phyloP scores from a whole-genome alignment of 192 early-diverging fungal genomes.

The Linnemannia hyalina region DNA sequence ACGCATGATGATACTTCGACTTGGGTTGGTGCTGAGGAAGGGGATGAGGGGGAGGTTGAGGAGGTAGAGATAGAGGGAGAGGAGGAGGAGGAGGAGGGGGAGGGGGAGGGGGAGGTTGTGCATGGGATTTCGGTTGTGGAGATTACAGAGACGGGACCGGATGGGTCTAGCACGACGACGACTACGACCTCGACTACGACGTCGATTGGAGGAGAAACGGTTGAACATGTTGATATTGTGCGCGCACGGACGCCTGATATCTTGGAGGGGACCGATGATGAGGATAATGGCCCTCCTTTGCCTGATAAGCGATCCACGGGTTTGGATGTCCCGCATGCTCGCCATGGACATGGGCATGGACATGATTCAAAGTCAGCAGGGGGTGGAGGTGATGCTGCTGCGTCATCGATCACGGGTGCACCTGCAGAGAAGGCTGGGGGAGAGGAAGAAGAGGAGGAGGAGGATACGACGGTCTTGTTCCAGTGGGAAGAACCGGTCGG shows the following conservation, averaged over 20 bases:
- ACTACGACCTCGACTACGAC: constrained; percentile 10
- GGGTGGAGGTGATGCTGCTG: neutral
- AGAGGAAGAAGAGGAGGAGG: constrained; percentile 16
- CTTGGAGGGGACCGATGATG: constrained; percentile 16
- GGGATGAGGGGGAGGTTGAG: neutral
- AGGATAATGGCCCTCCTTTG: neutral
- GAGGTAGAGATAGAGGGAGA: neutral
- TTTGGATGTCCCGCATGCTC: neutral
- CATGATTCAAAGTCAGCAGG: neutral
- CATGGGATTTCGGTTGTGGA: constrained; percentile 31
- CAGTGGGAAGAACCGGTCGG: constrained; percentile 53
- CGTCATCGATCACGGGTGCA: neutral
- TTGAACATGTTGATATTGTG: constrained; percentile 9
- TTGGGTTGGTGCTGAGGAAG: constrained; percentile 1
- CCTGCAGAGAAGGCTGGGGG: neutral
- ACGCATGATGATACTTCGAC: constrained; percentile 42
- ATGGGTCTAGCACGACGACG: constrained; percentile 11
- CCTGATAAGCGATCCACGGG: neutral
- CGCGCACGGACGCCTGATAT: constrained; percentile 47
- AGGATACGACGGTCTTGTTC: constrained; percentile 37
- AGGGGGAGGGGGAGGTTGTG: neutral
- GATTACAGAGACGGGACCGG: constrained; percentile 34
- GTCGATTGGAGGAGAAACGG: neutral
- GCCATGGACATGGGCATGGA: neutral
- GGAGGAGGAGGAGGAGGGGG: neutral